A percentile compares a stretch with the other conserved stretches of the same genome.
Conservation (phyloP, 1,139 yeast genomes). For the Lodderomyces parapsilosis region DNA sequence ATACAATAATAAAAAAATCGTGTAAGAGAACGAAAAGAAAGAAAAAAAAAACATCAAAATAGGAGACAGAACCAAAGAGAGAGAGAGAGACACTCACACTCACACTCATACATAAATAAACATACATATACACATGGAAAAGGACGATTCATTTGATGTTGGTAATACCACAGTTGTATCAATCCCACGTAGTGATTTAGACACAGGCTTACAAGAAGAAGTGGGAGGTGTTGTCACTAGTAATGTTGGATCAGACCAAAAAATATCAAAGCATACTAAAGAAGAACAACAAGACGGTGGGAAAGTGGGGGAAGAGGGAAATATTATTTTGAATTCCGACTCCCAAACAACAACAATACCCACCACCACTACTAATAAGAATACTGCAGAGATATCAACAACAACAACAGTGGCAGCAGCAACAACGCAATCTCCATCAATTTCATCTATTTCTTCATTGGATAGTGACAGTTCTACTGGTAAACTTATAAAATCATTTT, state of each 20-base stretch:
- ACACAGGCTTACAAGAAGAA: not conserved
- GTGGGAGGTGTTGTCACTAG: not conserved
- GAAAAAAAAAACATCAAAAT: not conserved
- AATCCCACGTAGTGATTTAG: not conserved
- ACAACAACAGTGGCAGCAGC: not conserved
- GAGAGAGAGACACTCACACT: not conserved
- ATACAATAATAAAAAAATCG: too few relatives aligned
- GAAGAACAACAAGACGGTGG: not conserved
- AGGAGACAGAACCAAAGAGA: not conserved
- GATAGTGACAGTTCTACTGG: slow-evolving; percentile 32
- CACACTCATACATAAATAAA: not conserved
- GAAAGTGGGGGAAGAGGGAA: not conserved
- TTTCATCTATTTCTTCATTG: slow-evolving; percentile 29
- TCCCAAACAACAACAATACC: slow-evolving; percentile 1
- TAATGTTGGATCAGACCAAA: not conserved
- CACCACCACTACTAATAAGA: too few relatives aligned
- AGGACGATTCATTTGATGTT: slow-evolving; percentile 3
- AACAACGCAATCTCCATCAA: slow-evolving; percentile 11
- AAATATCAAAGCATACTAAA: not conserved
- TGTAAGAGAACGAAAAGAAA: not conserved
- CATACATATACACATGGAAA: not conserved
- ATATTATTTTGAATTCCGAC: not conserved
- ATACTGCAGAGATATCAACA: not conserved
- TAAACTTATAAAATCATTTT: slow-evolving; percentile 29
- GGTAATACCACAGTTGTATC: slow-evolving; percentile 3